phyloP scores from a whole-genome alignment of 352 stramenopile species.

The Phytopythium cucurbitacearum region DNA sequence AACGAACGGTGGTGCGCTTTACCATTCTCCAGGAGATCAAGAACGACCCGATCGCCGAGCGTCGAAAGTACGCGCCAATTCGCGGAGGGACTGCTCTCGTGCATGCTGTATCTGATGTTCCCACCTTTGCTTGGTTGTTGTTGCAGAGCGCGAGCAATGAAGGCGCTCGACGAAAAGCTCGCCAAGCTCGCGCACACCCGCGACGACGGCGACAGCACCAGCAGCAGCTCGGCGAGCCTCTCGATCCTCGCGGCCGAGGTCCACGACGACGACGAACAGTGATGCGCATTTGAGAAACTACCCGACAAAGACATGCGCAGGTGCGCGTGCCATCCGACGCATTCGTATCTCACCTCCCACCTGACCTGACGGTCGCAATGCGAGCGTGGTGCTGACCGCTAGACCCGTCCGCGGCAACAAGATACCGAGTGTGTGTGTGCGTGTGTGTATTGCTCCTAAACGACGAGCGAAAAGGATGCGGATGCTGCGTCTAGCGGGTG shows the following conservation, averaged over 20 bases:
- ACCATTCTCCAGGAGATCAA: constrained; percentile 29
- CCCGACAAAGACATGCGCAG: no score
- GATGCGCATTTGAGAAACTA: constrained; percentile 4
- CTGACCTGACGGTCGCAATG: no score
- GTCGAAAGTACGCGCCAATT: constrained; percentile 66
- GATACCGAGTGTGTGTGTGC: no score
- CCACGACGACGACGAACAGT: constrained; percentile 20
- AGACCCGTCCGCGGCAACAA: no score
- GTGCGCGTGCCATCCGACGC: background rate
- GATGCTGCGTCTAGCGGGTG: no score
- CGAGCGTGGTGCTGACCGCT: no score
- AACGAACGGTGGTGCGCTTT: constrained; percentile 1
- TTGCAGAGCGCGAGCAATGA: constrained; percentile 77
- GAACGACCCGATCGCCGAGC: constrained; percentile 77
- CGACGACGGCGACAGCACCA: constrained; percentile 11
- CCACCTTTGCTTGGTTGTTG: background rate
- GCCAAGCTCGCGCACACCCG: constrained; percentile 65
- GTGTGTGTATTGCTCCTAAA: no score
- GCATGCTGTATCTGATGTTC: background rate
- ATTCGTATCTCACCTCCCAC: no score
- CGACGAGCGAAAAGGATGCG: no score
- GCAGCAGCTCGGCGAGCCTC: constrained; percentile 7
- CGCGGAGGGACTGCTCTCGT: no score
- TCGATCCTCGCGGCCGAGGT: constrained; percentile 28
- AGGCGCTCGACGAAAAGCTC: constrained; percentile 85